These are phyloP conservation scores for Kondoa malvinella DNA, from an alignment of 768 basidiomycete species.

Conservation along the genomic window DNA sequence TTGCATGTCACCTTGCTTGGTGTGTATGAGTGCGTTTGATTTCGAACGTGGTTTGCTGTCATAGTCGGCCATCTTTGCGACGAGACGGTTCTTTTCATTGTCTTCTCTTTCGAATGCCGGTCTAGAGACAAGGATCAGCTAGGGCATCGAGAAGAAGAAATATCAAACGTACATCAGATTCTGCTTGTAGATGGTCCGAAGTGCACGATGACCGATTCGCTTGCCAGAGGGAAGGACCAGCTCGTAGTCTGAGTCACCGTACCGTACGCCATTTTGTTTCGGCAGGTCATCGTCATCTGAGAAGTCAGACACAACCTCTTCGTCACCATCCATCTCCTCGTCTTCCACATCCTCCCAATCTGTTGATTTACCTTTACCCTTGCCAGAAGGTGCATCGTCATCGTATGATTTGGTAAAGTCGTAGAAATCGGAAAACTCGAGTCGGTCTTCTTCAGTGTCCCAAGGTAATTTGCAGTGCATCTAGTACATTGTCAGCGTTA, in stretches of 20 bases:
- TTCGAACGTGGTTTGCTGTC: conserved; percentile 36
- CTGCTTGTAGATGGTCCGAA: conserved; percentile 72
- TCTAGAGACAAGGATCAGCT: conserved; percentile 7
- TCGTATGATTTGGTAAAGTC: conserved; percentile 76
- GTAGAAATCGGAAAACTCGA: conserved; percentile 83
- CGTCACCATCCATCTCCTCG: conserved; percentile 29
- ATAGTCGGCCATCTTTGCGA: conserved; percentile 15
- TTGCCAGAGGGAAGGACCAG: conserved; percentile 84
- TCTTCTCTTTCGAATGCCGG: conserved; percentile 18
- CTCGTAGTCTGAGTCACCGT: conserved; percentile 65
- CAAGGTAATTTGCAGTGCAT: conserved; percentile 92
- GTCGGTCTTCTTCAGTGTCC: conserved; percentile 56
- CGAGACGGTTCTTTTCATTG: conserved; percentile 20
- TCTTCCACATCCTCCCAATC: conserved; percentile 30
- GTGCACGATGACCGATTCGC: conserved; percentile 75
- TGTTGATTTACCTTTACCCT: conserved; percentile 26
- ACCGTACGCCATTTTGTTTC: conserved; percentile 38
- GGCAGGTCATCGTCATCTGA: conserved; percentile 28
- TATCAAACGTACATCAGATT: conserved; percentile 31
- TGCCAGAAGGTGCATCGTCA: conserved; percentile 30
- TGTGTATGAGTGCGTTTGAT: conserved; percentile 56
- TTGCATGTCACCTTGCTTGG: conserved; percentile 60
- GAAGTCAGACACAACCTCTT: conserved; percentile 30
- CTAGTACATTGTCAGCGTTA: no score
- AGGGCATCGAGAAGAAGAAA: conserved; percentile 34